Evolutionary conservation across 169 alveolate genomes (phyloP), one percentile per base, ranked within the genome.

Genomic region (Eimeria maxima): DNA sequence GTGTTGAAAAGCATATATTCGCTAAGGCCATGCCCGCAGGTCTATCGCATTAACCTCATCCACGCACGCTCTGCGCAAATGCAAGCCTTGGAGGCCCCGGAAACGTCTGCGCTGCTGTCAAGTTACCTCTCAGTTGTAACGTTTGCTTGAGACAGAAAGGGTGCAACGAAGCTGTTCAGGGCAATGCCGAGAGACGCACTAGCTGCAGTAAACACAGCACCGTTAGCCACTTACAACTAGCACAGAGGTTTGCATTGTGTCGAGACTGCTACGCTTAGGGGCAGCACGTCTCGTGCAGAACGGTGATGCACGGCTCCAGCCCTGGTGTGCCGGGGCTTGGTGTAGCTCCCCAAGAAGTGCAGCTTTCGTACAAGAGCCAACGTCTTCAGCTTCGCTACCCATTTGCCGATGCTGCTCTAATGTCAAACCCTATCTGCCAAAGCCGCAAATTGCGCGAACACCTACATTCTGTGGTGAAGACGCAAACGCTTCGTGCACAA

Each of bases 21-120:
- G 7, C 50, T 0, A 1, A 24, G 0, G 74, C 33, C 10, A 69
- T 7, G 7, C 20, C 69, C 0, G n/a, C 50, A 14, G 14, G n/a
- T 69, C n/a, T 13, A 69, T 69, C n/a, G 45, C 33, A 45, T 29
- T 33, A 29, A 10, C 0, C n/a, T 2, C 50, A 69, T 69, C 47
- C 3, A 69, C 80, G 45, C 80, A 69, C 80, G 80, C 10, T 69
- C 80, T 69, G 80, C 18, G 80, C 50, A 69, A 29, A 29, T 27
- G 78, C 47, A 0, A 11, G 47, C 10, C 44, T 44, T 29, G 27
- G 10, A 18, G 78, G 47, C 44, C 24, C 50, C 4, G 13, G 47
- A 29, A 69, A 69, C 80, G 7, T 10, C 27, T 3, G 27, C 11
- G 50, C 13, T 11, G 80, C 80, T 2, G 0, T 11, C n/a, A 7